A percentile compares a stretch with the other conserved stretches of the same genome.
Conservation (phyloP, 1,139 yeast species). For the Yamadazyma blattariae region DNA sequence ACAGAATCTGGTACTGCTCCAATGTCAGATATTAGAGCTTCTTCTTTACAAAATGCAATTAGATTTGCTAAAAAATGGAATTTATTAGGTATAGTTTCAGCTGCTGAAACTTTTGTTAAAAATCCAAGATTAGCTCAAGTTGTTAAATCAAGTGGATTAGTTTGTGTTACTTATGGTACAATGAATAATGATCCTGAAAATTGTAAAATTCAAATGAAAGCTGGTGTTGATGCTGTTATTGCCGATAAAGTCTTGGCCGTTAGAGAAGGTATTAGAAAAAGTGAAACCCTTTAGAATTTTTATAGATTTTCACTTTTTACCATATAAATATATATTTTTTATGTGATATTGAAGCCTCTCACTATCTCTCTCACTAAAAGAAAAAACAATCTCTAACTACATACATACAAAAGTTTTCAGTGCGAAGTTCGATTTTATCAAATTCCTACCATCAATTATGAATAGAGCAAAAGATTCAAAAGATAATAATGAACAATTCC, state of each 20-base stretch:
- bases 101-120: constrained; percentile 77
- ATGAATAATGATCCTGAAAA: constrained; percentile 83
- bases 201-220: constrained; percentile 82
- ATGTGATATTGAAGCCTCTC: neutral
- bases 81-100: constrained; percentile 86
- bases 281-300: constrained; percentile 4
- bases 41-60: constrained; percentile 86
- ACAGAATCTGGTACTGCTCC: constrained; percentile 82
- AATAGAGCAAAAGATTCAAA: no score
- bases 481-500: no score
- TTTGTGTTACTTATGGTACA: constrained; percentile 89
- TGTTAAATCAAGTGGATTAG: constrained; percentile 86
- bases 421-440: no score
- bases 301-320: neutral
- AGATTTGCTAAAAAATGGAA: constrained; percentile 93
- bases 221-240: constrained; percentile 97
- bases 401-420: no score
- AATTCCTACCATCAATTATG: no score
- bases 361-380: no score
- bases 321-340: constrained; percentile 1
- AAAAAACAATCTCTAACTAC: no score
- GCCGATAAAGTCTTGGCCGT: constrained; percentile 94
- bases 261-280: constrained; percentile 69
- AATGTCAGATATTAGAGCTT: constrained; percentile 89
- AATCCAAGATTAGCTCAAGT: constrained; percentile 89